Evolutionary conservation across 331 rosid species (phyloP).

Genomic region (Cydonia oblonga): DNA sequence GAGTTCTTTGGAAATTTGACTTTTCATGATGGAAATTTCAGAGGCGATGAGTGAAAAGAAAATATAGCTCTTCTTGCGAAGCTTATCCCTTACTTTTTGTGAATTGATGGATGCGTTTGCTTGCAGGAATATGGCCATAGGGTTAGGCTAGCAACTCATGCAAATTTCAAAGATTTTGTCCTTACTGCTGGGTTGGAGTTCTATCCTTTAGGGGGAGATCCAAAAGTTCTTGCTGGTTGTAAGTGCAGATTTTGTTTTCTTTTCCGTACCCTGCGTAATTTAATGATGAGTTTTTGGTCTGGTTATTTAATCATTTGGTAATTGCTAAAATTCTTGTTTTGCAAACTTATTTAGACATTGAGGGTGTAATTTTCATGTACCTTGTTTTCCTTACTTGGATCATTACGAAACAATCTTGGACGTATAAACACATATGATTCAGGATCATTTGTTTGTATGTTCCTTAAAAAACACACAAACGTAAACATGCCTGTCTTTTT

Average conservation of each 20-base stretch:
- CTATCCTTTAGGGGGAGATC: slow-evolving; percentile 93
- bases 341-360: not conserved
- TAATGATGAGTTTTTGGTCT: not conserved
- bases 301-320: not conserved
- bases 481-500: not conserved
- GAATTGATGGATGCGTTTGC: slow-evolving; percentile 15
- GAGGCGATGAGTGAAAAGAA: not conserved
- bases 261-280: slow-evolving; percentile 7
- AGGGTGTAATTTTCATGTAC: not conserved
- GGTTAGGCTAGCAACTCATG: slow-evolving; percentile 89
- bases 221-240: slow-evolving; percentile 97
- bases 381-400: not conserved
- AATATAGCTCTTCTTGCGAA: not conserved
- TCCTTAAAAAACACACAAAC: not conserved
- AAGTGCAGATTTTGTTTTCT: slow-evolving; percentile 32
- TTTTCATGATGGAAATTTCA: not conserved
- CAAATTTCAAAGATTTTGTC: slow-evolving; percentile 83
- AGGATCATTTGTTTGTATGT: not conserved
- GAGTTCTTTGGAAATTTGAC: not conserved
- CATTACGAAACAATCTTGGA: not conserved
- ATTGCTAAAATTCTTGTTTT: not conserved
- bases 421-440: too few relatives aligned
- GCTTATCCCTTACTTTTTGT: slow-evolving; percentile 7
- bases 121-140: slow-evolving; percentile 84
- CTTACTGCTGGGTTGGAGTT: slow-evolving; percentile 79